Evolutionary conservation across 192 early-diverging fungal genomes (phyloP).

Genomic region (Rhizophagus clarus): DNA sequence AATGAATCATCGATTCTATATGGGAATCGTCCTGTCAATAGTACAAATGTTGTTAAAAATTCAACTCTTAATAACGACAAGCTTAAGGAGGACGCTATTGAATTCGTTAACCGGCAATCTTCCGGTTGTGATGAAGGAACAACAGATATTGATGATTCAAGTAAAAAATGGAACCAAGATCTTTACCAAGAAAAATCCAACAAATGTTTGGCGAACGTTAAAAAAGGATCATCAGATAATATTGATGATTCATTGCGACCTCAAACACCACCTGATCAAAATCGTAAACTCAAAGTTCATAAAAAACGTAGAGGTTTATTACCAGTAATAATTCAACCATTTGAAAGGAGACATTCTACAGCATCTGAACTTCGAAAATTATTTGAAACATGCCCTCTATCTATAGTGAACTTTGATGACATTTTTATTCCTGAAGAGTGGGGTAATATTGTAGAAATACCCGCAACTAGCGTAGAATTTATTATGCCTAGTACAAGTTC

Average conservation of each 20-base stretch:
- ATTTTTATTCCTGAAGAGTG: conserved; percentile 23
- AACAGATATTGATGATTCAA: not conserved
- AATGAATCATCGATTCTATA: not conserved
- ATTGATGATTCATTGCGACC: not conserved
- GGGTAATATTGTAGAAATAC: not conserved
- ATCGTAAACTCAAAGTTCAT: not conserved
- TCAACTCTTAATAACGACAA: not conserved
- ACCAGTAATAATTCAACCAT: not conserved
- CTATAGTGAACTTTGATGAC: conserved; percentile 14
- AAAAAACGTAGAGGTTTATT: conserved; percentile 1
- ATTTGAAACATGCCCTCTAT: conserved; percentile 14
- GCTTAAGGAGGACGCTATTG: too few species aligned
- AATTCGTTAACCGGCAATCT: not conserved
- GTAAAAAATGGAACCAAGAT: not conserved
- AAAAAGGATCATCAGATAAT: not conserved
- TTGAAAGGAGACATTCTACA: conserved; percentile 8
- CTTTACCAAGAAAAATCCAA: not conserved
- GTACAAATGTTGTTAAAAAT: not conserved
- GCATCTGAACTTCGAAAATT: conserved; percentile 26
- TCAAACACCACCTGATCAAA: not conserved
- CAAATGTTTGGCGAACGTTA: not conserved
- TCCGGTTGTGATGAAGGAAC: not conserved
- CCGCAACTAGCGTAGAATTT: not conserved
- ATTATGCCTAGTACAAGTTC: not conserved
- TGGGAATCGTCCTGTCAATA: not conserved